A percentile compares a stretch with the other conserved stretches of the same genome.
Evolutionary conservation across 768 basidiomycete genomes (phyloP).

Genomic region (Kwoniella shandongensis): DNA sequence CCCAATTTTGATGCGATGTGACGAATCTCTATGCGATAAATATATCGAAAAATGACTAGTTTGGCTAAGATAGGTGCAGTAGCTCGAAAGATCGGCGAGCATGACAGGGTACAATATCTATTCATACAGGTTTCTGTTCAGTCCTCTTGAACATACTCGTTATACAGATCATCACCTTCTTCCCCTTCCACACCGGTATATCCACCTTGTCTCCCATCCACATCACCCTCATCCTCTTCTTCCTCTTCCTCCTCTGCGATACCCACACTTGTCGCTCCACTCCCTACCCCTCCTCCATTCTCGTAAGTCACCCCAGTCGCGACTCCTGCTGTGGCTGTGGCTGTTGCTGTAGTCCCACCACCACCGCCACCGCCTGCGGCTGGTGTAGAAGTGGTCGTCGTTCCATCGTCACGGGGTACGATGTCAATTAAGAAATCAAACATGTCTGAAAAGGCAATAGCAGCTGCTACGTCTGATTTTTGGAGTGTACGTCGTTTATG

Average conservation of each 20-base stretch:
- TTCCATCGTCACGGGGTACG: slow-evolving; percentile 75
- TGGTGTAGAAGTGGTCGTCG: background rate
- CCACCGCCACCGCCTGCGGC: slow-evolving; percentile 2
- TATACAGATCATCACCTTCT: slow-evolving; percentile 12
- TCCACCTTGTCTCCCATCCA: background rate
- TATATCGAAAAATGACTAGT: no score
- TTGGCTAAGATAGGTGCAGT: no score
- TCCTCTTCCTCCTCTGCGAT: background rate
- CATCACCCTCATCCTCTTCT: background rate
- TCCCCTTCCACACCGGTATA: background rate
- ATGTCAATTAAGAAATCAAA: slow-evolving; percentile 98
- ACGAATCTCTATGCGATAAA: background rate
- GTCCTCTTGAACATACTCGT: slow-evolving; percentile 15
- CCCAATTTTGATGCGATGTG: slow-evolving; percentile 1
- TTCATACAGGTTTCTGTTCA: no score
- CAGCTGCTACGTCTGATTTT: slow-evolving; percentile 88
- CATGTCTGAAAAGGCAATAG: slow-evolving; percentile 86
- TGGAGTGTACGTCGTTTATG: slow-evolving; percentile 95
- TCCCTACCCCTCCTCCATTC: background rate
- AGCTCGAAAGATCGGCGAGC: no score
- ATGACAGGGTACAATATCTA: no score
- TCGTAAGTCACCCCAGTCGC: background rate
- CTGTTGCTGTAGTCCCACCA: background rate
- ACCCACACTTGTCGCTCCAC: background rate
- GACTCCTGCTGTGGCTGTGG: background rate